Conservation (phyloP, 495 filamentous ascomycete genomes). For the Aspergillus incahuasiensis region DNA sequence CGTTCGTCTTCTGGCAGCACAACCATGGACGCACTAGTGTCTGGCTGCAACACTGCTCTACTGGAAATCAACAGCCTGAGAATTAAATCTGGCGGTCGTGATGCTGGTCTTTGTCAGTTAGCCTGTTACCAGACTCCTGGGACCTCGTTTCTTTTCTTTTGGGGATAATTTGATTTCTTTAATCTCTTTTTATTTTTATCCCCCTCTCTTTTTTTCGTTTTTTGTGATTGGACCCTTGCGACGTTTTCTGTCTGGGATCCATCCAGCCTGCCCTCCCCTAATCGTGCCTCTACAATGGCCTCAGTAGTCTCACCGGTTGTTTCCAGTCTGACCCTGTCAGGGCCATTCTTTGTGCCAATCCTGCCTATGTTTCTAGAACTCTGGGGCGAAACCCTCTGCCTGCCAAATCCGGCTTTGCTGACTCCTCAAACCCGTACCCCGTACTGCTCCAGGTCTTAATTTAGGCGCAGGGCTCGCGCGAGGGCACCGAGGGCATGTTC, state of each 20-base stretch:
- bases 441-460: not conserved
- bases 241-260: conserved; percentile 1
- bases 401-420: not conserved
- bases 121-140: conserved; percentile 15
- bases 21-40: conserved; percentile 9
- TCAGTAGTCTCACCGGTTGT: conserved; percentile 10
- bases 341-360: conserved; percentile 13
- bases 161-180: conserved; percentile 2
- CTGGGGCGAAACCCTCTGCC: not conserved
- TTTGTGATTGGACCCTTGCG: conserved; percentile 3
- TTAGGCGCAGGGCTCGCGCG: not conserved
- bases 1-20: conserved; percentile 11
- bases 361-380: not conserved
- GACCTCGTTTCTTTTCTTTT: conserved; percentile 7
- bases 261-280: not conserved
- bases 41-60: conserved; percentile 15
- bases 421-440: not conserved
- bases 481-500: not conserved
- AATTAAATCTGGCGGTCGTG: not conserved
- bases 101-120: conserved; percentile 6
- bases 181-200: conserved; percentile 4
- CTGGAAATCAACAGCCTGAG: not conserved
- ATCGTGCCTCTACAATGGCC: conserved; percentile 5
- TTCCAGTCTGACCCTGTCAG: conserved; percentile 10
- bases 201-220: conserved; percentile 6